phyloP scores from a whole-genome alignment of 805 yeast genomes.

The Novakomyces olei region DNA sequence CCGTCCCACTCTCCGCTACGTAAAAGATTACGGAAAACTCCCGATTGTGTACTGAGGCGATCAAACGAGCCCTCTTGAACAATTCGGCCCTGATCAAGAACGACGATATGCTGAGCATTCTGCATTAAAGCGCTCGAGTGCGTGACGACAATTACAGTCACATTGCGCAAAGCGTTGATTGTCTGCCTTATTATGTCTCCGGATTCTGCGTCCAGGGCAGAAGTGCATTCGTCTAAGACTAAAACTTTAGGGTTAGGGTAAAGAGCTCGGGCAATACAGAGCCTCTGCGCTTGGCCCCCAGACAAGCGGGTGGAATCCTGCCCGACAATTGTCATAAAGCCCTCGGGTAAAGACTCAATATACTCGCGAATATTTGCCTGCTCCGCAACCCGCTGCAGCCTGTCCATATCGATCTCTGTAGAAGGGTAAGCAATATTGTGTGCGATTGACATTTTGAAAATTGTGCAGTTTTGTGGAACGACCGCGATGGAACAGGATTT shows the following conservation, averaged over 20 bases:
- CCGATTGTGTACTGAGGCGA: too few species aligned
- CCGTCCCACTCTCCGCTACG: too few species aligned
- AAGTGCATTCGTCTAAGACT: slow-evolving; percentile 70
- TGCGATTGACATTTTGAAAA: slow-evolving; percentile 50
- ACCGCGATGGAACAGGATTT: too few species aligned
- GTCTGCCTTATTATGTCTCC: slow-evolving; percentile 28
- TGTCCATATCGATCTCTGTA: slow-evolving; percentile 1
- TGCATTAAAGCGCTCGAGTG: slow-evolving; percentile 51
- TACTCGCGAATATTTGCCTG: slow-evolving; percentile 33
- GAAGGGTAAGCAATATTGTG: slow-evolving; percentile 58
- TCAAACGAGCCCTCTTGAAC: slow-evolving; percentile 7
- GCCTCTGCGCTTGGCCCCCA: slow-evolving; percentile 78
- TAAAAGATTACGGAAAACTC: too few species aligned
- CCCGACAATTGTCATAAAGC: slow-evolving; percentile 38
- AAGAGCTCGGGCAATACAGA: slow-evolving; percentile 67
- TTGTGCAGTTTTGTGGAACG: slow-evolving; percentile 51
- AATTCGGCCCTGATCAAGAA: slow-evolving; percentile 7
- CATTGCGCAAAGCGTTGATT: slow-evolving; percentile 18
- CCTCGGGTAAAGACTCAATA: slow-evolving; percentile 31
- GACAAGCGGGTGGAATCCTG: slow-evolving; percentile 32
- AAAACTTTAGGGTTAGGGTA: slow-evolving; percentile 41
- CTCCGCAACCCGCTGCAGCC: slow-evolving; percentile 21
- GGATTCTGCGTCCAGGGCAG: slow-evolving; percentile 57
- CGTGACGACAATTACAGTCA: slow-evolving; percentile 39
- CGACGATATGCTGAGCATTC: slow-evolving; percentile 28